Evolutionary conservation across 208 protist species (phyloP).

Genomic region (Trypanosoma boissoni): DNA sequence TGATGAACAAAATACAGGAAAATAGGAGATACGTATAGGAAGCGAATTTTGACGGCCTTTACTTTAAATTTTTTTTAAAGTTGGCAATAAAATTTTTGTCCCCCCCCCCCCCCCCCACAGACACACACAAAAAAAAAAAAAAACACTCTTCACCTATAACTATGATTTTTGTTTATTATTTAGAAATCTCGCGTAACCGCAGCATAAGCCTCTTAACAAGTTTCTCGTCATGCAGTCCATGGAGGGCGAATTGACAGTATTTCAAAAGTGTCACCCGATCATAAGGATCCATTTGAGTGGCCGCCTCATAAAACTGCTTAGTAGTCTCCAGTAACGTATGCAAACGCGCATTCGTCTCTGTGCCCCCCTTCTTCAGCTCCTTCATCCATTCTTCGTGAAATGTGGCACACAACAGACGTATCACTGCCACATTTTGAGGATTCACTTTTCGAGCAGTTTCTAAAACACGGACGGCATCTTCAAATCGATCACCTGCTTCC

Average conservation of each 20-base stretch:
- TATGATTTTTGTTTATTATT: too few relatives aligned
- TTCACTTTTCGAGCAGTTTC: slow-evolving; percentile 50
- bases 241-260: slow-evolving; percentile 69
- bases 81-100: too few relatives aligned
- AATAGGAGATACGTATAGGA: too few relatives aligned
- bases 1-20: too few relatives aligned
- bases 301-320: slow-evolving; percentile 41
- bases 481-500: slow-evolving; percentile 48
- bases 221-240: slow-evolving; percentile 46
- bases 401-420: slow-evolving; percentile 43
- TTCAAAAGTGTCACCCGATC: slow-evolving; percentile 41
- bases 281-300: slow-evolving; percentile 32
- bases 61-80: too few relatives aligned
- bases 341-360: slow-evolving; percentile 24
- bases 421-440: slow-evolving; percentile 50
- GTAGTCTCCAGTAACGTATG: slow-evolving; percentile 38
- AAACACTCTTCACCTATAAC: too few relatives aligned
- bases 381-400: slow-evolving; percentile 62
- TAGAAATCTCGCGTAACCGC: slow-evolving; percentile 13
- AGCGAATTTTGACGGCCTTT: too few relatives aligned
- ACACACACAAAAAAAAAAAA: too few relatives aligned
- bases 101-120: too few relatives aligned
- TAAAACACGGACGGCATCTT: slow-evolving; percentile 59
- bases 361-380: slow-evolving; percentile 35
- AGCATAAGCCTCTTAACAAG: slow-evolving; percentile 38